These are phyloP conservation scores for Lentinula edodes DNA, from an alignment of 768 basidiomycete genomes.

Conservation along the genomic window DNA sequence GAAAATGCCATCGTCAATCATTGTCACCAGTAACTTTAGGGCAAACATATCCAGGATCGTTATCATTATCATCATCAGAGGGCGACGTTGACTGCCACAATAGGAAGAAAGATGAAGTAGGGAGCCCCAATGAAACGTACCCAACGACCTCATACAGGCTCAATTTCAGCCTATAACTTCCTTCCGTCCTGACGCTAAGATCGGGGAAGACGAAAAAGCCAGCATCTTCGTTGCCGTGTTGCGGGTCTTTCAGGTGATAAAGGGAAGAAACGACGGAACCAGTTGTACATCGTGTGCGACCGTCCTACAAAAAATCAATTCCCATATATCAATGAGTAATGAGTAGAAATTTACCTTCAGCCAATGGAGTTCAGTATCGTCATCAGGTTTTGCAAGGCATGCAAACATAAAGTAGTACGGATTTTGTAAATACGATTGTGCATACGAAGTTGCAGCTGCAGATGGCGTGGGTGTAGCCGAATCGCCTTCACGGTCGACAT, in stretches of 20 bases:
- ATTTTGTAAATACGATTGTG: constrained; percentile 72
- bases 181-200: constrained; percentile 87
- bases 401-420: constrained; percentile 98
- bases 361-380: constrained; percentile 87
- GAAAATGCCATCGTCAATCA: neutral
- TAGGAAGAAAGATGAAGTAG: neutral
- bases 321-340: neutral
- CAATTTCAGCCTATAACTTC: constrained; percentile 72
- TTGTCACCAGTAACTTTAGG: no score
- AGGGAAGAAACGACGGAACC: constrained; percentile 87
- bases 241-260: constrained; percentile 82
- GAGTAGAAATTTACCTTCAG: constrained; percentile 45
- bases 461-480: neutral
- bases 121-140: constrained; percentile 40
- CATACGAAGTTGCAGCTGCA: constrained; percentile 26
- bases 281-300: constrained; percentile 86
- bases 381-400: constrained; percentile 81
- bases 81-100: neutral
- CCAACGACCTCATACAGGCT: constrained; percentile 87
- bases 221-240: constrained; percentile 43
- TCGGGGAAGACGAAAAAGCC: constrained; percentile 98
- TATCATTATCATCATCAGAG: neutral
- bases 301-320: constrained; percentile 47
- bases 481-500: neutral
- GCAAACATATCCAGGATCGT: no score